A percentile compares a stretch with the other conserved stretches of the same genome.
These are phyloP conservation scores for Aspergillus ibericus DNA, from an alignment of 2,329 filamentous ascomycete species.

Conservation along the genomic window DNA sequence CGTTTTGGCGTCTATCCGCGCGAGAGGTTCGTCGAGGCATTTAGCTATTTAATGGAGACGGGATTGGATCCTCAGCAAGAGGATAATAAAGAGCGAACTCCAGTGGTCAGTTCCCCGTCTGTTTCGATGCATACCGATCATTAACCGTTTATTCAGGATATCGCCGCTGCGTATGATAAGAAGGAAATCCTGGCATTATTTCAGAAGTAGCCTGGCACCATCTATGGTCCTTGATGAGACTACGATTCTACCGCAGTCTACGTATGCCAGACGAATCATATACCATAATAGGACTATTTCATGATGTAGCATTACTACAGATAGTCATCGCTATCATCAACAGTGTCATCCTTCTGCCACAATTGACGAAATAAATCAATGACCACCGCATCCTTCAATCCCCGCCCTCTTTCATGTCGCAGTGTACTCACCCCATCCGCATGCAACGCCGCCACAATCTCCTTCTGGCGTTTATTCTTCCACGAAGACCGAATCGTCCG, in stretches of 20 bases:
- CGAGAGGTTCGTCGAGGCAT: not conserved
- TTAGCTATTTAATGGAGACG: not conserved
- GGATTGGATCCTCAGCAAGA: not conserved
- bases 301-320: constrained; percentile 31
- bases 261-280: too few species aligned
- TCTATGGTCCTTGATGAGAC: too few species aligned
- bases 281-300: too few species aligned
- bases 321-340: not conserved
- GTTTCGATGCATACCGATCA: not conserved
- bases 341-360: not conserved
- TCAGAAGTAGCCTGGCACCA: constrained; percentile 30
- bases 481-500: not conserved
- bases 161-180: not conserved
- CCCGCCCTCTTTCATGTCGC: not conserved
- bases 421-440: not conserved
- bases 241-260: too few species aligned
- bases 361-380: not conserved
- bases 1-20: not conserved
- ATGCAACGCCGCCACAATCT: not conserved
- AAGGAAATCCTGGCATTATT: not conserved
- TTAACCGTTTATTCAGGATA: not conserved
- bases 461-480: not conserved
- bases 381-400: not conserved
- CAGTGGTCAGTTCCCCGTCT: not conserved
- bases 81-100: not conserved